Evolutionary conservation across 1,284 basidiomycete genomes (phyloP).

Genomic region (Coniferiporia sulphurascens): DNA sequence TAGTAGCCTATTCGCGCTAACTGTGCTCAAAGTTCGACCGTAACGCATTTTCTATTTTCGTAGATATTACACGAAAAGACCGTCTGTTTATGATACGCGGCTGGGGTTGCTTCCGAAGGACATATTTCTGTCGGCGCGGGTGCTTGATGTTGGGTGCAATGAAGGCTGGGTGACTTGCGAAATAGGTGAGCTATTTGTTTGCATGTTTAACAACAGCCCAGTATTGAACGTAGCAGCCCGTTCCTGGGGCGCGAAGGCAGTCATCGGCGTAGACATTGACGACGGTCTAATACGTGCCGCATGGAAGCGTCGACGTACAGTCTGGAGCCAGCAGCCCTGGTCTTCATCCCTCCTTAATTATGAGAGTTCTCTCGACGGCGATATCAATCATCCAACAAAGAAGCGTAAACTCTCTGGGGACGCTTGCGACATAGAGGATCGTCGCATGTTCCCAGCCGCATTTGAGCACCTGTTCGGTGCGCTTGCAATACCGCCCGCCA

Average conservation of each 20-base stretch:
- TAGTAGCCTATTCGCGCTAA: neutral
- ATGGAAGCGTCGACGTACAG: conserved; percentile 59
- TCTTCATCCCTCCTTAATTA: neutral
- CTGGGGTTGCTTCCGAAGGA: conserved; percentile 50
- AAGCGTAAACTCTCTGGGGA: conserved; percentile 25
- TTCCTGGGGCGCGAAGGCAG: conserved; percentile 48
- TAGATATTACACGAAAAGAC: conserved; percentile 73
- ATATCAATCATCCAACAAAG: conserved; percentile 16
- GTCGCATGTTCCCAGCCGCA: conserved; percentile 65
- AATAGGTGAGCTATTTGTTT: conserved; percentile 48
- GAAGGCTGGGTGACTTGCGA: conserved; percentile 79
- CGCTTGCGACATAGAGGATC: neutral
- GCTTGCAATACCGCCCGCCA: conserved; percentile 55
- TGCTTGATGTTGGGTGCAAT: conserved; percentile 82
- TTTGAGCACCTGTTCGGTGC: conserved; percentile 70
- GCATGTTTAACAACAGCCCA: neutral
- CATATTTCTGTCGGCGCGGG: conserved; percentile 49
- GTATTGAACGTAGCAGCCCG: conserved; percentile 45
- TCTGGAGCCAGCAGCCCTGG: conserved; percentile 58
- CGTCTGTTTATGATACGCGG: conserved; percentile 51
- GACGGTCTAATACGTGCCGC: conserved; percentile 62
- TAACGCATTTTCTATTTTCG: neutral
- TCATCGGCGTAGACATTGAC: conserved; percentile 81
- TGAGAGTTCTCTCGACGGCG: conserved; percentile 30
- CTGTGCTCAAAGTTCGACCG: neutral